Base-by-base conservation (phyloP, 108 stramenopile genomes). In the Cyclostephanos invisitatus region DNA sequence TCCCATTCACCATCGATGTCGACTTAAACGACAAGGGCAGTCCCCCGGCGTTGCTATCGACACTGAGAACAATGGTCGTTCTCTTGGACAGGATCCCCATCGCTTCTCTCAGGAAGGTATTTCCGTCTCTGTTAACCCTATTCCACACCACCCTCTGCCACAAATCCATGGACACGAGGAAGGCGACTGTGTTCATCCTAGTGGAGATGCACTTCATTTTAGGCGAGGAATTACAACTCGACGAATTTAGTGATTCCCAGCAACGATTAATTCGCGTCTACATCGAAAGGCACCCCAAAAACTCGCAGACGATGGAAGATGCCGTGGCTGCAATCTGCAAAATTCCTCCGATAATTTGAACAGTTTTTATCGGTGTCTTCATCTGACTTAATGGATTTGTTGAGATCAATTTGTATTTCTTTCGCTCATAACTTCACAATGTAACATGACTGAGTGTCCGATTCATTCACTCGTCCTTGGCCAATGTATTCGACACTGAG, bases 161-260 rank as follows among this genome's bases (percentile, higher is more conserved):
- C 64, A 62, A 61, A 37, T 74, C 72, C 22, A 75, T 84, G 10
- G 83, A 84, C 54, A 62, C 73, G 79, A 63, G 83, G 47, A 84
- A 84, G 53, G 78, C 78, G 50, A 77, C 79, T 2, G 75, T 84
- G 15, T 81, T 84, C 21, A 40, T 67, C 47, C 28, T 84, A 11
- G 83, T 84, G 11, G 80, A 84, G 72, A 58, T 79, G 21, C 70
- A 84, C 54, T 77, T 64, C 63, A 38, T 70, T 0, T 62, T 84
- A 1, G 83, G 83, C 18, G 74, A 81, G 17, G 78, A 81, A 18
- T 54, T 84, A 36, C 54, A 50, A 38, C 40, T 84, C 2, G 70
- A 68, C n/a, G 70, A 54, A 24, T 73, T 84, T 40, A 77, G 57
- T 60, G 83, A 76, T 18, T 46, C 67, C 21, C 83, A 84, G 47